Base-by-base conservation (phyloP, 129 eudicot genomes). In the Glebionis coronaria region DNA sequence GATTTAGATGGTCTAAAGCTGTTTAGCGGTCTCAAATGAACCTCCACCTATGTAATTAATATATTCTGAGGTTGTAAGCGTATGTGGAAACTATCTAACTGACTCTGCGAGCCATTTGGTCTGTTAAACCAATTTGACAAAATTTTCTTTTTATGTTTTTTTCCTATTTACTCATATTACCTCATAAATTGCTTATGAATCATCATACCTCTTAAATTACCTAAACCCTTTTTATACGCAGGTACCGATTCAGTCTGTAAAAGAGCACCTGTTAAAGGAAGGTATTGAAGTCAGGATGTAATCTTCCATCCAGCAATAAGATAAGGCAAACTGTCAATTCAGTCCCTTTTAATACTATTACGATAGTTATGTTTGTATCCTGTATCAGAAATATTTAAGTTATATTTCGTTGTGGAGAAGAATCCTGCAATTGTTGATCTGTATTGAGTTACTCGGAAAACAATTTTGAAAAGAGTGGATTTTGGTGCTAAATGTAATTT, bases 241-340 rank as follows among this genome's bases (percentile, higher is more conserved):
- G 98, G 95, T 92, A 4, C 96, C 96, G 0, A 72, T 92, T 47
- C 95, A 86, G 78, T 44, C 95, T 12, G 98, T 92, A 16, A 92
- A 92, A 74, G 84, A 82, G 57, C 91, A 92, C 76, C 73, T 92
- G 73, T 72, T 82, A 11, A 75, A 80, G 61, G 79, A 76, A 80
- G 90, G 89, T 2, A 86, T 92, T 4, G 98, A 92, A 82, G 96
- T 92, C 15, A 82, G 98, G 56, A 78, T 69, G 65, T 90, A 76
- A 67, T 65, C 44, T 44, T 4, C 29, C 8, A 61, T 50, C 16
- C 51, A 65, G 11, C 14, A 64, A 28, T 65, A 73, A 55, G 19
- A 63, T 7, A 9, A 44, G 45, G 16, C 65, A 56, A 53, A 6
- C n/a, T 56, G 21, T 69, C 55, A 70, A 69, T 19, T 57, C 57